Evolutionary conservation across 2,329 filamentous ascomycete species (phyloP), one percentile per base, ranked within the genome.

Genomic region (Pezizomycotina sp.): DNA sequence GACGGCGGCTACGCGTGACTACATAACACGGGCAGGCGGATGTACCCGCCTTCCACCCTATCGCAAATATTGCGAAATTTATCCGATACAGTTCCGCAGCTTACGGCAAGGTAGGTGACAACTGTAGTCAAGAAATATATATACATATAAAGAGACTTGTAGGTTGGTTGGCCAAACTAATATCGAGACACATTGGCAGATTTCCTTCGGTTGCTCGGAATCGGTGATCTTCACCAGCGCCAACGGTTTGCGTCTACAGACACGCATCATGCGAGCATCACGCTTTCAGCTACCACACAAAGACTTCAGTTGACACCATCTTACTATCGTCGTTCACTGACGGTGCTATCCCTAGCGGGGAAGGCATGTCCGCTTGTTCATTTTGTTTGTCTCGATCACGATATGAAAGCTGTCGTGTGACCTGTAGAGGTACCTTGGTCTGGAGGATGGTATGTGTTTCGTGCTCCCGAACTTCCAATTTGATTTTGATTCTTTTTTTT

Each of bases 351-450:
- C 65, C 66, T 3, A 74, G 75, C 1, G 65, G 71, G 14, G 76
- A 69, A 2, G 68, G 69, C 22, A 73, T 69, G 78, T 37, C 76
- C 76, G 1, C 61, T 81, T 12, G 74, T 80, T 2, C 76, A 81
- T 54, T 81, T 78, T 48, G 68, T 81, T 22, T 73, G 73, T 2
- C 58, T 81, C 1, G 76, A 81, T 47, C 73, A 77, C 50, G 70
- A 74, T 33, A 74, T 74, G 2, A 74, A 72, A 49, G 74, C 76
- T 0, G 70, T 81, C 0, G 74, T 81, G 0, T 81, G n/a, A 73
- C 74, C 1, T 76, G 77, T 32, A 67, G 76, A 23, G 76, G 76
- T 2, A 81, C 76, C 0, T 78, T 24, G 76, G 76, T 0, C 79
- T 80, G 42, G 75, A 80, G 49, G 76, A 81, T 50, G n/a, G n/a